Conservation (phyloP, 2,329 filamentous ascomycete genomes). For the Claviceps africana region DNA sequence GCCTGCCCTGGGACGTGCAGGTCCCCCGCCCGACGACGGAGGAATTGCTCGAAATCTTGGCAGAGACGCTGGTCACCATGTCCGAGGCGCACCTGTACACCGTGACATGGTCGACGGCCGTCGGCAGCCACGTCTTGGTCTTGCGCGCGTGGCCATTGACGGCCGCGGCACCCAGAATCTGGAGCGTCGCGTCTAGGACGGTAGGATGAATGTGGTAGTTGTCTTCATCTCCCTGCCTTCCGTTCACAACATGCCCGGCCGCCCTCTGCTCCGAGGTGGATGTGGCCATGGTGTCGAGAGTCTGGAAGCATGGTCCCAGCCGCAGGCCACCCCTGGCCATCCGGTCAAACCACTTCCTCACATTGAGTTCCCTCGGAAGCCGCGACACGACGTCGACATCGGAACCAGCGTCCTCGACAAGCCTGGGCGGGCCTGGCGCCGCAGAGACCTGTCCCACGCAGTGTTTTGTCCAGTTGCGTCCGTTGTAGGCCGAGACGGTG, state of each 20-base stretch:
- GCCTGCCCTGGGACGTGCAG: not conserved
- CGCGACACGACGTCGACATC: not conserved
- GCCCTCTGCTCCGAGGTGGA: not conserved
- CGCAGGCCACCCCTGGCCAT: not conserved
- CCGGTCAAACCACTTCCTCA: not conserved
- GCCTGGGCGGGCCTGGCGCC: not conserved
- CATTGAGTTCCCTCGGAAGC: not conserved
- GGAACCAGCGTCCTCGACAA: not conserved
- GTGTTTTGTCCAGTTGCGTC: slow-evolving; percentile 11
- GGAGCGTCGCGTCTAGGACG: not conserved
- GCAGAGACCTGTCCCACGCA: not conserved
- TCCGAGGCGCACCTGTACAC: not conserved
- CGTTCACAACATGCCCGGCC: not conserved
- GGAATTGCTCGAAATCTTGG: not conserved
- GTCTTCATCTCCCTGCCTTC: not conserved
- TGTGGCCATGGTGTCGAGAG: not conserved
- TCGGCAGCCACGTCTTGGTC: not conserved
- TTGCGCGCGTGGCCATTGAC: not conserved
- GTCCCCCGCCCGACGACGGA: not conserved
- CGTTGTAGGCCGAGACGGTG: slow-evolving; percentile 13
- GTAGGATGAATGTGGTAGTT: not conserved
- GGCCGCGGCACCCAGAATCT: not conserved
- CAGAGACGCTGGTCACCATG: not conserved
- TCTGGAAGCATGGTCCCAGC: not conserved
- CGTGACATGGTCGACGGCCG: not conserved